Evolutionary conservation across 176 grass and related monocot genomes (phyloP), one percentile per base, ranked within the genome.

Genomic region (Oryza coarctata): DNA sequence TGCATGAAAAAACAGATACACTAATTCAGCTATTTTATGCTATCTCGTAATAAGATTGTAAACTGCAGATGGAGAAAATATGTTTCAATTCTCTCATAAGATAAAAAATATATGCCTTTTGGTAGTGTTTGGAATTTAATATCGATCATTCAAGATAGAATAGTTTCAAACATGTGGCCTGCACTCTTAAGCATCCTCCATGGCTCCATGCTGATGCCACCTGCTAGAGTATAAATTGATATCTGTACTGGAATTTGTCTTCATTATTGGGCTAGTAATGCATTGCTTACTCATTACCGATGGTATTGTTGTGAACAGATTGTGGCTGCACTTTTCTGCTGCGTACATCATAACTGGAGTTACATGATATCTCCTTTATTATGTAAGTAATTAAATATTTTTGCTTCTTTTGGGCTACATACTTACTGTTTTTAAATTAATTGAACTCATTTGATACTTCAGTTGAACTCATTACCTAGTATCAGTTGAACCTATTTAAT

Each of bases 291-390:
- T 86, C 41, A 86, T 86, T 70, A 63, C 80, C 41, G 5, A 9
- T 20, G 43, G 41, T 70, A 70, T 57, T 69, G 34, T 81, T 74
- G 75, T 80, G 89, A 7, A 22, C 96, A 95, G 96, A 86, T 93
- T 99, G 62, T 99, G 96, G 96, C 90, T 95, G 83, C 96, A 99
- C 79, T 99, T 99, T 80, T 93, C 89, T 74, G 93, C 93, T 57
- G 80, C 90, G 58, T 99, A 99, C 82, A 70, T 94, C 55, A 81
- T 99, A 79, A 99, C 93, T 63, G 85, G 69, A 90, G 71, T 93
- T 86, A 30, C 86, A 47, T 99, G 96, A 85, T 99, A 87, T 80
- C 89, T 99, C 6, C 89, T 99, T 52, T 98, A 95, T 81, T 43
- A 72, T 85, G 93, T 99, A 91, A 95, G 93, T 88, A 72, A 81